Evolutionary conservation across 148 eudicot genomes (phyloP).

Genomic region (Limonium bicolor): DNA sequence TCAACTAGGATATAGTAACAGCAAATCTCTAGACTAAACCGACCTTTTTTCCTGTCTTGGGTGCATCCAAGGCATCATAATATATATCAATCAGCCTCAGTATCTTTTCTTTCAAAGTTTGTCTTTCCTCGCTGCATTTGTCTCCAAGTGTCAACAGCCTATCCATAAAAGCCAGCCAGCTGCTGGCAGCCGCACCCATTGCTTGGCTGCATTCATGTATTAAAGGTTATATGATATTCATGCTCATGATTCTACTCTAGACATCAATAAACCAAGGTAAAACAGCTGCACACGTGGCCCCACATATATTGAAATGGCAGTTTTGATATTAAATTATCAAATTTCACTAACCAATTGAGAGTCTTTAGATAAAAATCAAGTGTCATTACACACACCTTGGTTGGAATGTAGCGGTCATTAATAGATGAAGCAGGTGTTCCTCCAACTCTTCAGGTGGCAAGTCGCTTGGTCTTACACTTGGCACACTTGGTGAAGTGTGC

Average conservation of each 20-base stretch:
- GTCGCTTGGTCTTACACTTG: constrained; percentile 20
- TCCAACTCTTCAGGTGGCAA: constrained; percentile 25
- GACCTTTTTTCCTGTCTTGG: constrained; percentile 45
- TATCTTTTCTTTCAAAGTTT: constrained; percentile 11
- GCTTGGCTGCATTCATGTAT: too few relatives aligned
- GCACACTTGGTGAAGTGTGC: constrained; percentile 11
- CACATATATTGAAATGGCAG: constrained; percentile 16
- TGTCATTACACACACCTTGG: constrained; percentile 23
- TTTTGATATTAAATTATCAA: neutral
- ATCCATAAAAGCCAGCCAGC: constrained; percentile 39
- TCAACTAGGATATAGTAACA: neutral
- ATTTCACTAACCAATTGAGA: neutral
- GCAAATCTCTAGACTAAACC: constrained; percentile 1
- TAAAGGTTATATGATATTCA: too few relatives aligned
- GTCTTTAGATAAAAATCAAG: neutral
- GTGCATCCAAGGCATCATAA: constrained; percentile 54
- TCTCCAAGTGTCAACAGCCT: constrained; percentile 25
- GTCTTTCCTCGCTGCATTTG: constrained; percentile 11
- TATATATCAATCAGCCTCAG: constrained; percentile 26
- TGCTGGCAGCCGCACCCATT: constrained; percentile 31
- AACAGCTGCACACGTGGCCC: too few relatives aligned
- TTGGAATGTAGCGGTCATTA: constrained; percentile 20
- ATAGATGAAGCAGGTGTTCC: constrained; percentile 26
- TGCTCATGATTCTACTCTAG: too few relatives aligned
- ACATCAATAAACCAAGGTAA: too few relatives aligned